Evolutionary conservation across 192 early-diverging fungal genomes (phyloP), one percentile per base, ranked within the genome.

Genomic region (Mortierella claussenii): DNA sequence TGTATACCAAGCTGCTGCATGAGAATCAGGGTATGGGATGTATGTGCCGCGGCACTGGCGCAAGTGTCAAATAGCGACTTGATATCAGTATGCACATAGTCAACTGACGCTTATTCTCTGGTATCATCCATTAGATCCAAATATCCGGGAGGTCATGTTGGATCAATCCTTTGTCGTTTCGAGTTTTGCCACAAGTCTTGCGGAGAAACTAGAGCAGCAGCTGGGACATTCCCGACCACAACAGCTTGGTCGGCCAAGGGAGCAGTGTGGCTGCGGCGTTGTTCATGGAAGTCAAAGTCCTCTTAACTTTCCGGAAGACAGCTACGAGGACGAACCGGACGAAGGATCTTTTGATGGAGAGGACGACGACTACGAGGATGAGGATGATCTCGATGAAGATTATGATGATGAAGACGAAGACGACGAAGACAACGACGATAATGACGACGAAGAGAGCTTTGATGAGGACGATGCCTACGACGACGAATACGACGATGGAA

Each of bases 11-110:
- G 2, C 45, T 76, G n/a, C 32, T 67, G 3, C 56, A 45, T n/a
- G 71, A 75, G 31, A 60, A 55, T 40, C 46, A 75, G 45, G 71
- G 71, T 75, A 48, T 52, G 13, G 17, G n/a, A n/a, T n/a, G n/a
- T n/a, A n/a, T n/a, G n/a, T n/a, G n/a, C n/a, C n/a, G n/a, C n/a
- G n/a, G n/a, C n/a, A n/a, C n/a, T n/a, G n/a, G n/a, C n/a, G n/a
- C n/a, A n/a, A n/a, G n/a, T n/a, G n/a, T n/a, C n/a, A n/a, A n/a
- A n/a, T n/a, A n/a, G n/a, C n/a, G n/a, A n/a, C n/a, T n/a, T n/a
- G n/a, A n/a, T 49, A 49, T 17, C 10, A 15, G 47, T 21, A 21
- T 34, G 40, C 4, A 24, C 24, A 42, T 42, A 67, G n/a, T n/a
- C n/a, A n/a, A n/a, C n/a, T n/a, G n/a, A n/a, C n/a, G n/a, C n/a